Evolutionary conservation across 257 asterid species (phyloP).

Genomic region (Nicotiana otophora): DNA sequence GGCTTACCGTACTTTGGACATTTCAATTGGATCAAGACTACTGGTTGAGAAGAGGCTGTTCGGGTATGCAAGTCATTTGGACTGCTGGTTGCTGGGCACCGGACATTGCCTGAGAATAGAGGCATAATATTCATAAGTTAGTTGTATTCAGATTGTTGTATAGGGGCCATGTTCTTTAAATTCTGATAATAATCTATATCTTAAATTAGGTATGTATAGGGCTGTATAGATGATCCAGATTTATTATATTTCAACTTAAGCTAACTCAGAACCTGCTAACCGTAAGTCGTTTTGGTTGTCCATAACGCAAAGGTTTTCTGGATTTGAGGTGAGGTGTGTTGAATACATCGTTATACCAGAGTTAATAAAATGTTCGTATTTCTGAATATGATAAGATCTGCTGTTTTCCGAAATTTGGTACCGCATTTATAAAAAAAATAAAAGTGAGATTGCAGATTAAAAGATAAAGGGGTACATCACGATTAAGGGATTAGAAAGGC

Average conservation of each 20-base stretch:
- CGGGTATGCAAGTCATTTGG: neutral
- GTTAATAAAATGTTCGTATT: no score
- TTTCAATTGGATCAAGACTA: neutral
- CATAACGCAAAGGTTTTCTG: neutral
- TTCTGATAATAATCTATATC: neutral
- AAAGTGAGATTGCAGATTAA: neutral
- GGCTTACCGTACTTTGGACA: neutral
- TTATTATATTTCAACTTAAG: neutral
- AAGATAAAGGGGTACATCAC: neutral
- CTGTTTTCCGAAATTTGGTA: neutral
- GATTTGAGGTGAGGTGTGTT: neutral
- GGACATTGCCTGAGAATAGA: neutral
- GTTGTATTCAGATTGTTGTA: constrained; percentile 4
- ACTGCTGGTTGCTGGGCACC: neutral
- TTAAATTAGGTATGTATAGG: neutral
- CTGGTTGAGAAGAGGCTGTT: neutral
- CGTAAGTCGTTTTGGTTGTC: neutral
- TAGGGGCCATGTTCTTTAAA: neutral
- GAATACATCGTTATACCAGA: neutral
- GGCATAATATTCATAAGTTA: neutral
- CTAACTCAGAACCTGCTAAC: neutral
- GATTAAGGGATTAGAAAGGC: no score
- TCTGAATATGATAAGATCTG: neutral
- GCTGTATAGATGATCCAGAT: neutral
- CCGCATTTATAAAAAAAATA: neutral